Evolutionary conservation across 1,284 basidiomycete species (phyloP).

Genomic region (Caloboletus firmus): DNA sequence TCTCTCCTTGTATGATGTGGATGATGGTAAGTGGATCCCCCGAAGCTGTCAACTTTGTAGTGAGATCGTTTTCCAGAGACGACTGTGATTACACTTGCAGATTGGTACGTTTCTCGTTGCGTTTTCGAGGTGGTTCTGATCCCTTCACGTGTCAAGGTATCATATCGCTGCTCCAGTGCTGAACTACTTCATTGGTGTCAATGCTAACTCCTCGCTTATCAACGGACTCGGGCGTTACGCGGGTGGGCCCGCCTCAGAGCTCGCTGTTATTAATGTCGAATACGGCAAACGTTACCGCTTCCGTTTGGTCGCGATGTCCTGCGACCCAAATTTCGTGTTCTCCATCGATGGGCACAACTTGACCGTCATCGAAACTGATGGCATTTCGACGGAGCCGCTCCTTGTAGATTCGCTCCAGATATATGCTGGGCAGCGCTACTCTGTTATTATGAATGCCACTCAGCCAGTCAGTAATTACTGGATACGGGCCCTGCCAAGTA

Average conservation of each 20-base stretch:
- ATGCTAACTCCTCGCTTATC: constrained; percentile 30
- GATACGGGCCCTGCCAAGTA: constrained; percentile 27
- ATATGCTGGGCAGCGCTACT: constrained; percentile 34
- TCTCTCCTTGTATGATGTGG: constrained; percentile 36
- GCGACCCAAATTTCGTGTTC: constrained; percentile 32
- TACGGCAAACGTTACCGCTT: constrained; percentile 35
- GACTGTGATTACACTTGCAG: constrained; percentile 33
- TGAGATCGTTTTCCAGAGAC: constrained; percentile 20
- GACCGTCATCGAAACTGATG: constrained; percentile 40
- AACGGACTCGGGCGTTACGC: constrained; percentile 36
- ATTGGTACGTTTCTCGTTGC: constrained; percentile 22
- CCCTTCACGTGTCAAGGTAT: constrained; percentile 18
- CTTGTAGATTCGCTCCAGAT: constrained; percentile 33
- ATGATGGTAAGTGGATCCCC: constrained; percentile 30
- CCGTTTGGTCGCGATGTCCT: constrained; percentile 31
- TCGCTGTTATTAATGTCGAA: constrained; percentile 33
- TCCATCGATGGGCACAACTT: constrained; percentile 37
- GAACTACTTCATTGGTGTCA: constrained; percentile 18
- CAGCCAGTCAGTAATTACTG: constrained; percentile 31
- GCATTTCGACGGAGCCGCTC: constrained; percentile 30
- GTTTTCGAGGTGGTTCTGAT: background rate
- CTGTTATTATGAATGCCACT: constrained; percentile 28
- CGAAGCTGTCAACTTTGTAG: background rate
- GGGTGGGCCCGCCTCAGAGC: constrained; percentile 23
- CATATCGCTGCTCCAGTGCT: constrained; percentile 21